Evolutionary conservation across 139 green algal species (phyloP).

Genomic region (Coelastrella sp.): DNA sequence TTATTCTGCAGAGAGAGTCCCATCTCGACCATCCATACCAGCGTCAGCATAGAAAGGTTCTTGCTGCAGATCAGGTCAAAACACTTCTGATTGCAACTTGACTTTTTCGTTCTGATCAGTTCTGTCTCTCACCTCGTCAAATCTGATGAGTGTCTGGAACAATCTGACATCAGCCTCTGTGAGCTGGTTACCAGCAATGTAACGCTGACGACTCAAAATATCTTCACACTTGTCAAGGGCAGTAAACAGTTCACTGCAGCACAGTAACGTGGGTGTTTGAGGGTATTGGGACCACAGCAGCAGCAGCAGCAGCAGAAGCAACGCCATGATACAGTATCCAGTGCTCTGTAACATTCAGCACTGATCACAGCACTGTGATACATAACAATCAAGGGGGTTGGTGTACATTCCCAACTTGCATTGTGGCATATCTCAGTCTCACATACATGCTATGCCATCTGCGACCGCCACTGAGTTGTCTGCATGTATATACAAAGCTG

Average conservation of each 20-base stretch:
- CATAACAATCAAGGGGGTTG: no score
- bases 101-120: neutral
- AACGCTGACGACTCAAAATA: conserved; percentile 85
- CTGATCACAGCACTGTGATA: no score
- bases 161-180: conserved; percentile 96
- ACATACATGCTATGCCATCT: no score
- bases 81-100: neutral
- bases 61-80: neutral
- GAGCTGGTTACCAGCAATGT: conserved; percentile 86
- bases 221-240: conserved; percentile 85
- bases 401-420: no score
- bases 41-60: neutral
- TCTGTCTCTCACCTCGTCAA: conserved; percentile 67
- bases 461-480: no score
- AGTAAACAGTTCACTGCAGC: conserved; percentile 80
- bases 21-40: no score
- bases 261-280: no score
- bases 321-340: no score
- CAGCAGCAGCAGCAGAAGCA: neutral
- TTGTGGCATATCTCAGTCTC: no score
- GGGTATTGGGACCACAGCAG: no score
- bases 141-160: conserved; percentile 85
- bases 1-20: no score
- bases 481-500: no score
- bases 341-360: neutral